These are phyloP conservation scores for Dipsacomyces acuminosporus DNA, from an alignment of 371 early-diverging fungal genomes.

Conservation along the genomic window DNA sequence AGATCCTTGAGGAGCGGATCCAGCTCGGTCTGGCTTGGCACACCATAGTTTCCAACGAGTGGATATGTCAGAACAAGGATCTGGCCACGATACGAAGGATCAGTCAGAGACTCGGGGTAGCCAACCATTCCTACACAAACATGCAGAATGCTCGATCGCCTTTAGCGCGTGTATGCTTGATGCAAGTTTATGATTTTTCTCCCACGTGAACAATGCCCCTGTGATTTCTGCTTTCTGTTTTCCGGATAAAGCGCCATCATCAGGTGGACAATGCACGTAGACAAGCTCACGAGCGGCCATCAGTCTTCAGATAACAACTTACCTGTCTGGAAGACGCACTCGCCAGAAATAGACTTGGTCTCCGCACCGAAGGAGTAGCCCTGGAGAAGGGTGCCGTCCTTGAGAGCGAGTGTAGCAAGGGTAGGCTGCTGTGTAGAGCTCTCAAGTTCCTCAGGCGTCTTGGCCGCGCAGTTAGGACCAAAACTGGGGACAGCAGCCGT, in stretches of 20 bases:
- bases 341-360: conserved; percentile 80
- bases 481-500: conserved; percentile 32
- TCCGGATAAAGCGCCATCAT: no score
- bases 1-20: conserved; percentile 75
- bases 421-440: conserved; percentile 26
- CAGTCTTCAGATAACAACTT: conserved; percentile 12
- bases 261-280: no score
- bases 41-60: conserved; percentile 95
- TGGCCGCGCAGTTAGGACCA: conserved; percentile 35
- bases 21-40: conserved; percentile 72
- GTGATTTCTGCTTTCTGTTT: no score
- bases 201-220: no score
- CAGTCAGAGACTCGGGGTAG: conserved; percentile 94
- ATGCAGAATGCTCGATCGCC: no score
- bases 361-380: conserved; percentile 95
- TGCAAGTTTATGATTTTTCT: no score
- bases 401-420: conserved; percentile 64
- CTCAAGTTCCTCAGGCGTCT: conserved; percentile 36
- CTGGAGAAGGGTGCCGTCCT: conserved; percentile 81
- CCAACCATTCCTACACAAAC: conserved; percentile 76
- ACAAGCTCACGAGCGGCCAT: no score
- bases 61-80: conserved; percentile 94
- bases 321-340: conserved; percentile 98
- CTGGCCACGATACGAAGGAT: conserved; percentile 95
- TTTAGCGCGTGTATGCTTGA: no score